These are phyloP conservation scores for Leccinum sublutescens DNA, from an alignment of 768 basidiomycete species.

Conservation along the genomic window DNA sequence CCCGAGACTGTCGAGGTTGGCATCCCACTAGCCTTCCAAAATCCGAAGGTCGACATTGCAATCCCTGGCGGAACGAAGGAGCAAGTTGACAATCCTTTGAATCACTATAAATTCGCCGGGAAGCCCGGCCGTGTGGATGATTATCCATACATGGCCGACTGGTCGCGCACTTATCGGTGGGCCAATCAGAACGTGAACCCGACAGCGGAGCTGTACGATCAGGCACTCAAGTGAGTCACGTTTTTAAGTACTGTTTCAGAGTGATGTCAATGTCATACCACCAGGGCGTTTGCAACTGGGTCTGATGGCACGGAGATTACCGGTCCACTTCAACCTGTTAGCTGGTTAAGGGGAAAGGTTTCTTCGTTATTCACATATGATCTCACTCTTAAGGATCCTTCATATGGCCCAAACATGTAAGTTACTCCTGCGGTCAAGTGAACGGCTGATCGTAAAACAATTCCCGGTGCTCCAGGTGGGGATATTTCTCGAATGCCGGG, in stretches of 20 bases:
- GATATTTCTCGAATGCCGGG: slow-evolving; percentile 12
- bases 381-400: slow-evolving; percentile 5
- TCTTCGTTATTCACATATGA: slow-evolving; percentile 15
- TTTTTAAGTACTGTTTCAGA: too few species aligned
- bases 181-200: neutral
- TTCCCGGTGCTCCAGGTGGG: slow-evolving; percentile 11
- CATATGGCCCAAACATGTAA: slow-evolving; percentile 18
- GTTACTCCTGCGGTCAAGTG: neutral
- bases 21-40: slow-evolving; percentile 4
- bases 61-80: neutral
- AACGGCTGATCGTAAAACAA: neutral
- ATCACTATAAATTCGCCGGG: too few species aligned
- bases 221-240: slow-evolving; percentile 10
- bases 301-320: too few species aligned
- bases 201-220: slow-evolving; percentile 11
- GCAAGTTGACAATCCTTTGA: neutral
- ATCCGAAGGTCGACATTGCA: neutral
- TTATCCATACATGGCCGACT: slow-evolving; percentile 5
- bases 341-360: slow-evolving; percentile 18
- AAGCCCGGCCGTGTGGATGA: too few species aligned
- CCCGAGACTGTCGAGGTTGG: slow-evolving; percentile 12
- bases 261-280: neutral
- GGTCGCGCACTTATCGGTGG: slow-evolving; percentile 20
- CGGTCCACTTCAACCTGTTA: neutral
- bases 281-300: slow-evolving; percentile 10